Evolutionary conservation across 1,284 basidiomycete species (phyloP), one percentile per base, ranked within the genome.

Genomic region (Porodaedalea pini): DNA sequence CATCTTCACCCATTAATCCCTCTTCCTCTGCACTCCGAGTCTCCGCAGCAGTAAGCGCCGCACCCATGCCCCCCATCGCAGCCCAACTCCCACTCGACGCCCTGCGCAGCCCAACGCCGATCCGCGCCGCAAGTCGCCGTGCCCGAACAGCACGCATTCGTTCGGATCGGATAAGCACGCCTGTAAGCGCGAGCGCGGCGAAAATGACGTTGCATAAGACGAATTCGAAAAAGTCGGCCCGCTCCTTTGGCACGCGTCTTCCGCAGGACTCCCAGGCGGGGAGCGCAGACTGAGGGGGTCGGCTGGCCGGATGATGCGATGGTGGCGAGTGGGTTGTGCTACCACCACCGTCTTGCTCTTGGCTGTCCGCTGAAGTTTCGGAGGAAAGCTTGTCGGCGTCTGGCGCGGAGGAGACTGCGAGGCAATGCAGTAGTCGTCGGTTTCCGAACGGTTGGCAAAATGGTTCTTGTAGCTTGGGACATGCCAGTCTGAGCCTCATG

Each of bases 371-470:
- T 60, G 59, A 49, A 56, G n/a, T 39, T 15, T 54, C 41, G 15
- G n/a, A 45, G 59, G 63, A 29, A 48, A 56, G 44, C n/a, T 58
- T 31, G 39, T 59, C 51, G 59, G 51, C 21, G 23, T 32, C 58
- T 32, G 27, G 70, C 64, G 50, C 72, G 71, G 39, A 67, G 63
- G 57, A 29, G 3, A 41, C 19, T 31, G 41, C 19, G 17, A 81
- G 69, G 62, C 93, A 95, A 68, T 93, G 92, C 73, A 94, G 79
- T 34, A 93, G 78, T 17, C 89, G 82, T 34, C 93, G 82, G 71
- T 94, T 94, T 43, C 93, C 92, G 67, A 93, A 95, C 4, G 93
- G 92, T 67, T 90, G 83, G 71, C 92, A 96, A 71, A 90, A 95
- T 1, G 92, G 92, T 74, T 94, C 82, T 63, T 85, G 74, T 23